These are phyloP conservation scores for Naganishia cerealis DNA, from an alignment of 1,284 basidiomycete genomes.

Conservation along the genomic window DNA sequence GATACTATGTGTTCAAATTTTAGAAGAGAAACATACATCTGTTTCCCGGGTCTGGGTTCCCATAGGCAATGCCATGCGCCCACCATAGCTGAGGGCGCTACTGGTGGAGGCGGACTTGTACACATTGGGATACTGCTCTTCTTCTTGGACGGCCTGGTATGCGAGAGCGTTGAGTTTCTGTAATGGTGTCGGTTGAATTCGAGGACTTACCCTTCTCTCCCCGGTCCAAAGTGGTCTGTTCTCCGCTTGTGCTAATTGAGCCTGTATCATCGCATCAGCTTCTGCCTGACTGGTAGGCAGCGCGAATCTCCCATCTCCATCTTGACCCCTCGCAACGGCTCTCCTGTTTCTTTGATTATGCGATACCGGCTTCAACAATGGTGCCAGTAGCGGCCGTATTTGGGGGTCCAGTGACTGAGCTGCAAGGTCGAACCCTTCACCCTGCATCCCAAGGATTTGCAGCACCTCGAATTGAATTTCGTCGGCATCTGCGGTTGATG, in stretches of 20 bases:
- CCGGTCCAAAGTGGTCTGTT: constrained; percentile 68
- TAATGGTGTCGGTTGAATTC: constrained; percentile 41
- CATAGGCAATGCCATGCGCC: constrained; percentile 75
- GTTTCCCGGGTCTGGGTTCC: constrained; percentile 71
- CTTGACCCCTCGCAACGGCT: constrained; percentile 38
- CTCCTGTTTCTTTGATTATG: constrained; percentile 38
- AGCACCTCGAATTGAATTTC: constrained; percentile 37
- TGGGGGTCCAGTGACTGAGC: constrained; percentile 44
- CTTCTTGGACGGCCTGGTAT: constrained; percentile 60
- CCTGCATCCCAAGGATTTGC: constrained; percentile 39
- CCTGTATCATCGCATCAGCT: constrained; percentile 67
- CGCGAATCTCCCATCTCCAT: constrained; percentile 39
- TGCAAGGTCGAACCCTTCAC: constrained; percentile 58
- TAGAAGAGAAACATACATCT: constrained; percentile 59
- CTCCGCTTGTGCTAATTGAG: constrained; percentile 65
- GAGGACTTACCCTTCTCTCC: constrained; percentile 40
- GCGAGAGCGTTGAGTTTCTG: constrained; percentile 3
- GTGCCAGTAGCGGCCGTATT: constrained; percentile 10
- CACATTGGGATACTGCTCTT: constrained; percentile 75
- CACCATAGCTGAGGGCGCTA: constrained; percentile 69
- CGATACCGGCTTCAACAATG: constrained; percentile 9
- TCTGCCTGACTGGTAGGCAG: constrained; percentile 57
- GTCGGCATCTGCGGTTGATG: constrained; percentile 11
- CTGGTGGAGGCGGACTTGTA: constrained; percentile 70
- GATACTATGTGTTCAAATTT: not conserved